Base-by-base conservation (phyloP, 1,284 basidiomycete species). In the Kwoniella shivajii region DNA sequence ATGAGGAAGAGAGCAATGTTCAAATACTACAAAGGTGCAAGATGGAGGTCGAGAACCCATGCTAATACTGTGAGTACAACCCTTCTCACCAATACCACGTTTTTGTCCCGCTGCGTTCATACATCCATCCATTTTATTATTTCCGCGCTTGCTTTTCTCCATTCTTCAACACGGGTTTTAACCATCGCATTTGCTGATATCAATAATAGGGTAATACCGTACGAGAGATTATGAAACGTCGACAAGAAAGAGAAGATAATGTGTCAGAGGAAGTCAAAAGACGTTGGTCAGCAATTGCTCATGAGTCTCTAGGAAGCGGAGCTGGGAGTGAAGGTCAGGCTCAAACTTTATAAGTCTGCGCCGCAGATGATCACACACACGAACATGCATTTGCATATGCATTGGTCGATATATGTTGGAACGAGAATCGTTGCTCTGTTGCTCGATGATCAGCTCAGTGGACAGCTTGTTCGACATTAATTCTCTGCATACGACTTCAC, bases 221-320 rank as follows among this genome's bases (percentile, higher is more conserved):
- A 30, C 68, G 69, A 56, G 72, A 68, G 47, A 75, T 77, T 54
- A 74, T 72, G 73, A 60, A 67, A 57, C 67, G 68, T 51, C 63
- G 86, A 67, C 78, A 79, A 54, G 79, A 81, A 77, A 80, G 86
- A 68, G 86, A 88, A 72, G 72, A 71, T 29, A 74, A 51, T 27
- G 42, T 66, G 24, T 34, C 42, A 6, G 59, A 45, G 31, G 64
- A 61, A 39, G 64, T 51, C 16, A 54, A 50, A 45, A 47, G 50
- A 24, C 46, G 57, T 22, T 59, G 41, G 46, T 37, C 51, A 33
- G 11, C 27, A 26, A 33, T 50, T 30, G 51, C 41, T 7, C 37
- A 55, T 34, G 57, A 46, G 4, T 26, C 31, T 14, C 31, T 52
- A 22, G 50, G 39, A 3, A 18, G 41, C 36, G 49, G 42, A 34